Evolutionary conservation across 192 early-diverging fungal species (phyloP).

Genomic region (Linnemannia zychae): DNA sequence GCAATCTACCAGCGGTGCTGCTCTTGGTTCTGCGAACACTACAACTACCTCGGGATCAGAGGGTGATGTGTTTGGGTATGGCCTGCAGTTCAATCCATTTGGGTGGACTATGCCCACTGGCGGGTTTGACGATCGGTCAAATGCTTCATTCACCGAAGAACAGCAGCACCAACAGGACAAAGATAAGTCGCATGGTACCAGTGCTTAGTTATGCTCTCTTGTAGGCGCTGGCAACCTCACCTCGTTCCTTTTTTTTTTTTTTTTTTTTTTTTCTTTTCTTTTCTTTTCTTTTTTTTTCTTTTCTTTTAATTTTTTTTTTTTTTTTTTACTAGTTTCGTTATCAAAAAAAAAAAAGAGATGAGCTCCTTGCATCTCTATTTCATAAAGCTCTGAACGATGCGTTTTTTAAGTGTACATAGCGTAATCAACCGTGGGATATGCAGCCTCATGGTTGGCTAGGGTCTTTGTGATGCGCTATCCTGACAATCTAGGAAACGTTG

Average conservation of each 20-base stretch:
- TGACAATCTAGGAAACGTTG: too few relatives aligned
- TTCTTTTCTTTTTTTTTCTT: slow-evolving; percentile 20
- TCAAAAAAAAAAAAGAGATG: not conserved
- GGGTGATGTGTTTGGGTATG: slow-evolving; percentile 48
- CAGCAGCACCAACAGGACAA: not conserved
- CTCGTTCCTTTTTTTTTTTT: not conserved
- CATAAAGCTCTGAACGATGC: not conserved
- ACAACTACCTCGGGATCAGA: not conserved
- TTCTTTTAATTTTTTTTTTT: not conserved
- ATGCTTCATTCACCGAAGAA: not conserved
- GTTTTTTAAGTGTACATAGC: not conserved
- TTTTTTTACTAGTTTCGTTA: not conserved
- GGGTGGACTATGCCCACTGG: slow-evolving; percentile 34
- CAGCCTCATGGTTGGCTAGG: too few relatives aligned
- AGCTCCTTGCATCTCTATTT: not conserved
- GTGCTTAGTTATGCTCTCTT: not conserved
- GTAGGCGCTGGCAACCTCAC: too few relatives aligned
- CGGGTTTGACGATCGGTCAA: not conserved
- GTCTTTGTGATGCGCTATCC: too few relatives aligned
- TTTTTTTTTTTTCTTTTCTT: slow-evolving; percentile 22
- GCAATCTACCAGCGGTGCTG: not conserved
- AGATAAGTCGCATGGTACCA: not conserved
- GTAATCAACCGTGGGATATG: too few relatives aligned
- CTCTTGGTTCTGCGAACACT: not conserved
- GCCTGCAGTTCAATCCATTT: slow-evolving; percentile 46